Base-by-base conservation (phyloP, 2,329 filamentous ascomycete genomes). In the Exophiala aquamarina region DNA sequence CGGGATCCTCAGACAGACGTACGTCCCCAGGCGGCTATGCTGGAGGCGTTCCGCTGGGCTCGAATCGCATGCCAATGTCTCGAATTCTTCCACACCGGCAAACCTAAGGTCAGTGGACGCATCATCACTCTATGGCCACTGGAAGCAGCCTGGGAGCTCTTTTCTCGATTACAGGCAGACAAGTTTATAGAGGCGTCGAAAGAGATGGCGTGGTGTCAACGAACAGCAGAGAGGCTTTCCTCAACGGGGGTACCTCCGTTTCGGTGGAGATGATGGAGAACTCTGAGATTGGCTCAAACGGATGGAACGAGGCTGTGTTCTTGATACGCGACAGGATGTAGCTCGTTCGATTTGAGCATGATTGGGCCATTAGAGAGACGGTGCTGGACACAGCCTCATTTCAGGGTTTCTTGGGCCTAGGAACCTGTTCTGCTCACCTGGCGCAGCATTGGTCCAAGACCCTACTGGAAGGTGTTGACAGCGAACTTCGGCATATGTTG, bases 11-110 rank as follows among this genome's bases (percentile, higher is more conserved):
- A 34, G 3, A 40, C 44, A n/a, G 42, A 45, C 19, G 42, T 49
- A 20, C 14, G 48, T 33, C 31, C 40, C 18, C 37, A 40, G 13
- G 32, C 43, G 38, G 43, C 49, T 33, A 19, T 50, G 37, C 41
- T 45, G 31, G 42, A 56, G 29, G 47, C 42, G n/a, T 43, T 48
- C 20, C 39, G 37, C n/a, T 56, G 53, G 47, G 47, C 49, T 39
- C 36, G 47, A 14, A 33, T 45, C 19, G 46, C 53, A 15, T 53
- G 49, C 20, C 46, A 55, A 33, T 47, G 52, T 38, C 43, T 52
- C 13, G 52, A 55, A n/a, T 55, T 41, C 40, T 55, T 52, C 33
- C 49, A 52, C 33, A 52, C 44, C 5, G 40, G 39, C 17, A 19
- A 9, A 31, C 17, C 40, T 35, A 46, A 56, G 13, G 18, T 36